phyloP scores from a whole-genome alignment of 352 stramenopile genomes.

The Pythium aristosporum region DNA sequence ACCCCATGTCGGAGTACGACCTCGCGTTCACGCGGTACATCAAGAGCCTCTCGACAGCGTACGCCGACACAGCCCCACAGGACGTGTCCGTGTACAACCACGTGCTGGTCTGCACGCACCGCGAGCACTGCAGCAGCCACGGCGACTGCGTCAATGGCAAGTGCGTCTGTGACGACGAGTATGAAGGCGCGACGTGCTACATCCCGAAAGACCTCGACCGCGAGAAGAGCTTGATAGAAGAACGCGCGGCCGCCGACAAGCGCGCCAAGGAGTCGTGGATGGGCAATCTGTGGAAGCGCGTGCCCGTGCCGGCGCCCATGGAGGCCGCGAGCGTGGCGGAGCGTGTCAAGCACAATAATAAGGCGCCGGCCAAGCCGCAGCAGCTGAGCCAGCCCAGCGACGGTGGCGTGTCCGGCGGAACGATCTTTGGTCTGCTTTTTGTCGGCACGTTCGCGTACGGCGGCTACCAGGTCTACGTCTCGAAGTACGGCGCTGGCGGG shows the following conservation, averaged over 20 bases:
- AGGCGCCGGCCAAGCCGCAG: not conserved
- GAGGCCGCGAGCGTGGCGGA: conserved; percentile 6
- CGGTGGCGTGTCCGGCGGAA: not conserved
- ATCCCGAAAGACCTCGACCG: conserved; percentile 59
- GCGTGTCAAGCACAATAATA: not conserved
- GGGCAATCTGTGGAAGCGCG: conserved; percentile 62
- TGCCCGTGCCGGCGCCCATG: conserved; percentile 20
- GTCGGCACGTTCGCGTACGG: conserved; percentile 44
- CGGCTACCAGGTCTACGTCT: conserved; percentile 41
- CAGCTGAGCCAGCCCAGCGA: not conserved
- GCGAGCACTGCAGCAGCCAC: conserved; percentile 78
- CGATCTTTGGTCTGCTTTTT: conserved; percentile 43
- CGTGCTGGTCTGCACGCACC: conserved; percentile 64
- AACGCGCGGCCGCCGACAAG: conserved; percentile 23
- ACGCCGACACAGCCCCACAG: conserved; percentile 32
- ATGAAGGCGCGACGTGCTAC: conserved; percentile 82
- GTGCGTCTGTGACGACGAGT: conserved; percentile 71
- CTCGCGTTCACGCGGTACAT: conserved; percentile 71
- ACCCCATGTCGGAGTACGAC: conserved; percentile 58
- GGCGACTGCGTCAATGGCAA: conserved; percentile 81
- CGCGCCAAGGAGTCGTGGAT: conserved; percentile 57
- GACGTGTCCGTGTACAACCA: conserved; percentile 41
- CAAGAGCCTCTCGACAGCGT: conserved; percentile 57
- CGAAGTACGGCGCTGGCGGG: conserved; percentile 12
- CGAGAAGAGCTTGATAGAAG: conserved; percentile 28